phyloP scores from a whole-genome alignment of 768 basidiomycete species.

The Lentinula sp. region DNA sequence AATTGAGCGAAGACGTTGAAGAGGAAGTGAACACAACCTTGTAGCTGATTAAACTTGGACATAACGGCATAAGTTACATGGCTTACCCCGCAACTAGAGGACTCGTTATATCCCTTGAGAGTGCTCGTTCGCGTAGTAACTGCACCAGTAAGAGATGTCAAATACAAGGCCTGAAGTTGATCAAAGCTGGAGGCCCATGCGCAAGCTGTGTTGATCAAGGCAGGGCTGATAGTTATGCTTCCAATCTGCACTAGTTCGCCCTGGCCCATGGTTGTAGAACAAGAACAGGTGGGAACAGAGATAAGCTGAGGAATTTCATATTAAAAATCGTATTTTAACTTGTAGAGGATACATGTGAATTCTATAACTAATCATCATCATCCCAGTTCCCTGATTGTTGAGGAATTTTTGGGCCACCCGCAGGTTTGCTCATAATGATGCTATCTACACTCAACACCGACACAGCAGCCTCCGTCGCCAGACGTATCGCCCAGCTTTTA shows the following conservation, averaged over 20 bases:
- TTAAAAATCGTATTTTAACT: not conserved
- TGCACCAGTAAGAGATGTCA: slow-evolving; percentile 65
- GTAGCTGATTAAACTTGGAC: not conserved
- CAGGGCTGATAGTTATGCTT: slow-evolving; percentile 49
- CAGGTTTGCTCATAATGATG: slow-evolving; percentile 96
- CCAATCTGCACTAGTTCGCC: slow-evolving; percentile 52
- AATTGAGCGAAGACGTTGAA: slow-evolving; percentile 63
- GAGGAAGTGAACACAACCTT: slow-evolving; percentile 57
- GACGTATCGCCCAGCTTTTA: slow-evolving; percentile 83
- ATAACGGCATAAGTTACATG: slow-evolving; percentile 1
- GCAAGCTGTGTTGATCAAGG: slow-evolving; percentile 74
- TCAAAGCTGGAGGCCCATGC: slow-evolving; percentile 70
- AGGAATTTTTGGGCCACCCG: slow-evolving; percentile 81
- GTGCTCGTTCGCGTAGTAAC: slow-evolving; percentile 80
- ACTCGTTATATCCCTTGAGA: slow-evolving; percentile 62
- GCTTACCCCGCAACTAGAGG: slow-evolving; percentile 54
- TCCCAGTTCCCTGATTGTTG: slow-evolving; percentile 89
- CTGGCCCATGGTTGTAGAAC: not conserved
- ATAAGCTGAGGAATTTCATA: not conserved
- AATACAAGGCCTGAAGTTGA: slow-evolving; percentile 62
- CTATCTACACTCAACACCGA: slow-evolving; percentile 93
- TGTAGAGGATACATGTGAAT: not conserved
- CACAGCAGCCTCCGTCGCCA: slow-evolving; percentile 89
- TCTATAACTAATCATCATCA: slow-evolving; percentile 47
- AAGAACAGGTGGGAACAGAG: not conserved